A percentile compares a stretch with the other conserved stretches of the same genome.
phyloP scores from a whole-genome alignment of 345 rosid genomes.

The Eucalyptus brandiana region DNA sequence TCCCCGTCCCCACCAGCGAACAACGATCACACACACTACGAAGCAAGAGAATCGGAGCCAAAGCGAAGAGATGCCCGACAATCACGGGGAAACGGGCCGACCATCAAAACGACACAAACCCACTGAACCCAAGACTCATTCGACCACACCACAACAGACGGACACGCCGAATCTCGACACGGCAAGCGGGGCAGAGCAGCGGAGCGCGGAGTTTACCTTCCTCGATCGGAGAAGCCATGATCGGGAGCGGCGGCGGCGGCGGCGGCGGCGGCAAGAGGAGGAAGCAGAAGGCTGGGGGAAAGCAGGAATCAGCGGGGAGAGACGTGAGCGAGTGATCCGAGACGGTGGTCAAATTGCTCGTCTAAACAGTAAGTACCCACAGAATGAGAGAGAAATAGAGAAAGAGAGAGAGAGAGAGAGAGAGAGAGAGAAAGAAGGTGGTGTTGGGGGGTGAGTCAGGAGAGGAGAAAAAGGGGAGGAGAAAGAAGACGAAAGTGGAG shows the following conservation, averaged over 20 bases:
- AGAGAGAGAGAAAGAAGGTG: background rate
- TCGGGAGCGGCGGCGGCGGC: background rate
- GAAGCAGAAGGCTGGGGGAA: background rate
- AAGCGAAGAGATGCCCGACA: background rate
- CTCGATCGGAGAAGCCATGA: background rate
- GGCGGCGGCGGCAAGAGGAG: too few species aligned
- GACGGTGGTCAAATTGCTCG: background rate
- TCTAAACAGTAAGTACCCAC: background rate
- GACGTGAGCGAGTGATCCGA: background rate
- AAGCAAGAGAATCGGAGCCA: background rate
- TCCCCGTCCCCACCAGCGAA: background rate
- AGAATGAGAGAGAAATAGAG: background rate
- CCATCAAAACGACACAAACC: background rate
- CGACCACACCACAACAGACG: background rate
- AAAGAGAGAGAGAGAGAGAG: background rate
- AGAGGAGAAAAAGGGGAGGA: background rate
- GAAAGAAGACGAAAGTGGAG: background rate
- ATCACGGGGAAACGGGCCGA: background rate
- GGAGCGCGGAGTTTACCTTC: background rate
- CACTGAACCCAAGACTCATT: background rate
- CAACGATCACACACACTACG: background rate
- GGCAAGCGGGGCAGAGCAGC: background rate
- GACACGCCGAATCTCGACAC: background rate
- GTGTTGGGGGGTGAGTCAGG: background rate
- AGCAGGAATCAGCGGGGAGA: background rate